Base-by-base conservation (phyloP, 2,329 filamentous ascomycete genomes). In the Fusarium circinatum region DNA sequence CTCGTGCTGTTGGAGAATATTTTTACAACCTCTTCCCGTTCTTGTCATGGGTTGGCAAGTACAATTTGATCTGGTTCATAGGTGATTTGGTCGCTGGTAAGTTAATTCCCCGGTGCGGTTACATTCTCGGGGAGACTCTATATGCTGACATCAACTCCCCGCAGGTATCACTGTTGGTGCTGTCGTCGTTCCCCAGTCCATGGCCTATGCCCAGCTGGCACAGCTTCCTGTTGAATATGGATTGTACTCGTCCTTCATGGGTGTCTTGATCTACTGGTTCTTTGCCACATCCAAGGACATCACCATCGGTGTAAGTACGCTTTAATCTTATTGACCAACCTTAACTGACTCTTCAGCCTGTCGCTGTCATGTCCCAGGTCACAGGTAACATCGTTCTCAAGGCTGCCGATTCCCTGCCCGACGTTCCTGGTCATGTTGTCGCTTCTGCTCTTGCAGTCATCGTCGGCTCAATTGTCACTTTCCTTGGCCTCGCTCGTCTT, bases 211-310 rank as follows among this genome's bases (percentile, higher is more conserved):
- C 26, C 78, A 85, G 41, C 79, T 88, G 24, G 86, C 86, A 6
- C 79, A 84, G 65, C 83, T 88, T 54, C 80, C 82, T 8, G 82
- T 86, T 32, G 84, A 88, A 72, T 88, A 85, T 76, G 86, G 86
- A 20, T 77, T 88, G 24, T 84, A 84, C 76, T 95, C 96, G 3
- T 98, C 95, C 1, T 98, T 98, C 79, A 97, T 98, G 90, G 96
- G 96, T 68, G 95, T 98, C 26, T 83, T 98, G 71, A 87, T 98
- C 76, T 98, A 98, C 83, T 98, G 96, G 96, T 95, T 98, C 82
- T 98, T 98, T 79, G 96, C 95, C 44, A 98, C 96, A 1, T 98
- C 95, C 30, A 98, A 98, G 76, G 86, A 88, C 83, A 97, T 97
- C 80, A 96, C 94, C 24, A 96, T 97, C 73, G 94, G 94, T 44